phyloP scores from a whole-genome alignment of 2,329 filamentous ascomycete species.

The Pyrenophora seminiperda region DNA sequence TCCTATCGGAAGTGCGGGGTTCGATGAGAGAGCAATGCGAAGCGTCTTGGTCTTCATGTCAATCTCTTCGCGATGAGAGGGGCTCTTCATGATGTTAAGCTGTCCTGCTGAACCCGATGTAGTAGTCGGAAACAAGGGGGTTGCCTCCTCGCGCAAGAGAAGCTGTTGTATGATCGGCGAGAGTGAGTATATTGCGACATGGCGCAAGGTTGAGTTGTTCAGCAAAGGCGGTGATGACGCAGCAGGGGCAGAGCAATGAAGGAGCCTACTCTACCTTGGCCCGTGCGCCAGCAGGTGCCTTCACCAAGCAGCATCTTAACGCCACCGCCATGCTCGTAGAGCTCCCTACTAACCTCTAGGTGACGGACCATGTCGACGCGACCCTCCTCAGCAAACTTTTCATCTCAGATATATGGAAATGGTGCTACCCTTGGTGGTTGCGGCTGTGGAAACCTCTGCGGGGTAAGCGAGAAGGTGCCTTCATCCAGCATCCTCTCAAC shows the following conservation, averaged over 20 bases:
- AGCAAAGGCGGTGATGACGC: not conserved
- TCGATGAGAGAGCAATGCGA: not conserved
- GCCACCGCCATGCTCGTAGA: not conserved
- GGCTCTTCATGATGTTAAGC: not conserved
- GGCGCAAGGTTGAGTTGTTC: not conserved
- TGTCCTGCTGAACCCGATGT: not conserved
- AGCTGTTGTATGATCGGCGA: not conserved
- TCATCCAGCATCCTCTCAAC: not conserved
- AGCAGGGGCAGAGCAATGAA: not conserved
- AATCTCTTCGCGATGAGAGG: not conserved
- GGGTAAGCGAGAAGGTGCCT: not conserved
- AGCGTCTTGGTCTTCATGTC: not conserved
- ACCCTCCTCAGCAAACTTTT: not conserved
- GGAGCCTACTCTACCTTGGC: slow-evolving; percentile 1
- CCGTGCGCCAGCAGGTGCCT: slow-evolving; percentile 2
- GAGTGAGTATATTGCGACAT: not conserved
- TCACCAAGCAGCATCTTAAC: not conserved
- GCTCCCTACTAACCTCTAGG: too few species aligned
- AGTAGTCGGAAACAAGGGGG: not conserved
- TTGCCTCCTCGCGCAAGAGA: not conserved
- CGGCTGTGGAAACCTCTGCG: not conserved
- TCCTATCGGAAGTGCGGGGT: not conserved
- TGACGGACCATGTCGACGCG: not conserved
- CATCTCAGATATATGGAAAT: not conserved
- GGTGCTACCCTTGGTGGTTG: not conserved